Evolutionary conservation across 768 basidiomycete genomes (phyloP).

Genomic region (Mycena leptocephala): DNA sequence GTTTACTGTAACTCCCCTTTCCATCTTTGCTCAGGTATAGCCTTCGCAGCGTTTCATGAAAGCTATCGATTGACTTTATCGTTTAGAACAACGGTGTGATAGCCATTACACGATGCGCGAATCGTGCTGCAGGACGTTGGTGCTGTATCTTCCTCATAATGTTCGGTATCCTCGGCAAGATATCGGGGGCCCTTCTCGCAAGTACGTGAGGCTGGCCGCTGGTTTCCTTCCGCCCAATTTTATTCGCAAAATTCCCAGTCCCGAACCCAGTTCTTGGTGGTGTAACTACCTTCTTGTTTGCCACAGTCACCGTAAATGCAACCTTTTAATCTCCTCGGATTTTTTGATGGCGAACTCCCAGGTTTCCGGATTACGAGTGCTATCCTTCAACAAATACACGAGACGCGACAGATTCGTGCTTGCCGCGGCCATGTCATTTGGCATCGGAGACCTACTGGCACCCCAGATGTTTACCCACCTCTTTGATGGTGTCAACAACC

Average conservation of each 20-base stretch:
- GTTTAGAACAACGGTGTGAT: slow-evolving; percentile 86
- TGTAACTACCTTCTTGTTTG: slow-evolving; percentile 91
- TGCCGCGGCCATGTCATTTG: too few species aligned
- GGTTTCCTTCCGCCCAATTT: slow-evolving; percentile 78
- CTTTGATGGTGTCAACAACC: too few species aligned
- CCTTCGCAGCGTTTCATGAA: background rate
- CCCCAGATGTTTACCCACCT: too few species aligned
- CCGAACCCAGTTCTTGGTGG: slow-evolving; percentile 89
- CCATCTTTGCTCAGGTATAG: slow-evolving; percentile 61
- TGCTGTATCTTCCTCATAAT: slow-evolving; percentile 87
- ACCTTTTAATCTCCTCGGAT: too few species aligned
- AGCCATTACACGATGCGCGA: slow-evolving; percentile 89
- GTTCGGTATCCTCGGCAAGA: slow-evolving; percentile 85
- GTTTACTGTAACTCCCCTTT: slow-evolving; percentile 87
- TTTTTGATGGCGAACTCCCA: too few species aligned
- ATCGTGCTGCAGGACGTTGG: slow-evolving; percentile 83
- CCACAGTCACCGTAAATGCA: too few species aligned
- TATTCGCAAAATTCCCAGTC: slow-evolving; percentile 71
- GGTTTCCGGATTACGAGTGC: too few species aligned
- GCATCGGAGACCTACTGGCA: too few species aligned
- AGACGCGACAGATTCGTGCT: too few species aligned
- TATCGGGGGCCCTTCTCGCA: slow-evolving; percentile 85
- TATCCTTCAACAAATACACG: too few species aligned
- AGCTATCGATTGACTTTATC: slow-evolving; percentile 55
- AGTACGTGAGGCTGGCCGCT: slow-evolving; percentile 44